phyloP scores from a whole-genome alignment of 2,329 filamentous ascomycete species.

The Phaeosphaeria sp. region DNA sequence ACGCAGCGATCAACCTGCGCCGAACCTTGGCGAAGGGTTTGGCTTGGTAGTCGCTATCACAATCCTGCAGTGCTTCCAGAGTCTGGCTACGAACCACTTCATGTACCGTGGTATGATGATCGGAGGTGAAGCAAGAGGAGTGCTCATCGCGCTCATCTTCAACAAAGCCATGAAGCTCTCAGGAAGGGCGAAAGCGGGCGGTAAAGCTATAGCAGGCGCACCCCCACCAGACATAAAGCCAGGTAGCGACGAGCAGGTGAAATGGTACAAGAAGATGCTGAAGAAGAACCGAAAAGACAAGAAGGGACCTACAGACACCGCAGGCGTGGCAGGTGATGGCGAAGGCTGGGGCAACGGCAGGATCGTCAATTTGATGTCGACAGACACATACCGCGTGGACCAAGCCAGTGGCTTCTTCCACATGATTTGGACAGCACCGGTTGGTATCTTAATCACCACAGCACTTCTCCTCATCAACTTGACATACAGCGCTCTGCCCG shows the following conservation, averaged over 20 bases:
- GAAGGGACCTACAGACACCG: constrained; percentile 51
- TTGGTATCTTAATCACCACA: constrained; percentile 79
- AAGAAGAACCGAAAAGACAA: constrained; percentile 45
- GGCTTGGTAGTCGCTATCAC: constrained; percentile 86
- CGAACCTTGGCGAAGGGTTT: constrained; percentile 75
- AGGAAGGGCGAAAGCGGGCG: constrained; percentile 84
- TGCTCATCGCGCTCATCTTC: constrained; percentile 85
- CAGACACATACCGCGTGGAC: constrained; percentile 92
- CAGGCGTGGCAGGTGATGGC: constrained; percentile 69
- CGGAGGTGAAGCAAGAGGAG: constrained; percentile 81
- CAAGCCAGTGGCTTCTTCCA: constrained; percentile 89
- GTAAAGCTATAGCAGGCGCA: constrained; percentile 55
- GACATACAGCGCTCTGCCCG: constrained; percentile 86
- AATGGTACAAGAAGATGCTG: constrained; percentile 57
- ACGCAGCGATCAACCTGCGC: constrained; percentile 60
- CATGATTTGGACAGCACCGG: constrained; percentile 84
- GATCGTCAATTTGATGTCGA: constrained; percentile 92
- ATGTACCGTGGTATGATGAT: constrained; percentile 92
- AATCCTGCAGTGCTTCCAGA: constrained; percentile 83
- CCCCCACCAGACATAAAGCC: constrained; percentile 54
- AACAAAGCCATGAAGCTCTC: constrained; percentile 92
- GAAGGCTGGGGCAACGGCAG: constrained; percentile 91
- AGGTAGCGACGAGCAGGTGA: constrained; percentile 58
- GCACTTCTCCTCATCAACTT: constrained; percentile 84
- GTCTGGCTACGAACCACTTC: constrained; percentile 84